Percentiles rank a stretch among this genome's conserved stretches.
These are phyloP conservation scores for Incumbomyces lentus DNA, from an alignment of 2,329 filamentous ascomycete genomes.

Conservation along the genomic window DNA sequence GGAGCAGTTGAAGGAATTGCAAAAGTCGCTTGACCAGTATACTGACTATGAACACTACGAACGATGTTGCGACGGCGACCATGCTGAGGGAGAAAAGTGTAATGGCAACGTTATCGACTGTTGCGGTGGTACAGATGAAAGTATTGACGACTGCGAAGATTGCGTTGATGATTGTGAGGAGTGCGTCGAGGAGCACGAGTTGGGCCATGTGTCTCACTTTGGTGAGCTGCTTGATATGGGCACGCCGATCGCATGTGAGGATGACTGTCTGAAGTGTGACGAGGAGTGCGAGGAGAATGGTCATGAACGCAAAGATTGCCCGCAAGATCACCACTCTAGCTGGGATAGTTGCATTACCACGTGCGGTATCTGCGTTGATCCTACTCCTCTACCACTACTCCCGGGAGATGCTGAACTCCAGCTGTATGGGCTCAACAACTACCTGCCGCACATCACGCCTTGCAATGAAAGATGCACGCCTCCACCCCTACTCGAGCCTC, in stretches of 20 bases:
- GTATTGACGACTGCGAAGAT: neutral
- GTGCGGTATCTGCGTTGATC: constrained; percentile 4
- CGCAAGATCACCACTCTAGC: constrained; percentile 17
- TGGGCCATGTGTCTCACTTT: neutral
- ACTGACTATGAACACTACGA: constrained; percentile 7
- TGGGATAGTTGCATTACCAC: constrained; percentile 8
- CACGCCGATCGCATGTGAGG: constrained; percentile 6
- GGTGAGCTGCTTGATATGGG: neutral
- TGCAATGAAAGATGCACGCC: constrained; percentile 4
- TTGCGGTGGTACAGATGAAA: neutral
- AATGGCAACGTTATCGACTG: neutral
- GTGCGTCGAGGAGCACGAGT: constrained; percentile 13
- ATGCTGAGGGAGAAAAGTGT: constrained; percentile 4
- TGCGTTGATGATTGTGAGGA: constrained; percentile 16
- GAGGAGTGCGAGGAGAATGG: constrained; percentile 15
- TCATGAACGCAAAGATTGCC: constrained; percentile 17
- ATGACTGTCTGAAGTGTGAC: constrained; percentile 10
- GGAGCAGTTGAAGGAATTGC: constrained; percentile 6
- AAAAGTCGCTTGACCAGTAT: constrained; percentile 3
- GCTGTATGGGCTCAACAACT: neutral
- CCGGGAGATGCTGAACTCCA: constrained; percentile 2
- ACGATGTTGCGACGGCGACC: constrained; percentile 4
- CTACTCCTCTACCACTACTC: constrained; percentile 6
- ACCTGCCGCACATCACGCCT: constrained; percentile 7
- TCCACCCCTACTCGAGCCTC: neutral